Evolutionary conservation across 495 filamentous ascomycete genomes (phyloP).

Genomic region (Aspergillus campestris): DNA sequence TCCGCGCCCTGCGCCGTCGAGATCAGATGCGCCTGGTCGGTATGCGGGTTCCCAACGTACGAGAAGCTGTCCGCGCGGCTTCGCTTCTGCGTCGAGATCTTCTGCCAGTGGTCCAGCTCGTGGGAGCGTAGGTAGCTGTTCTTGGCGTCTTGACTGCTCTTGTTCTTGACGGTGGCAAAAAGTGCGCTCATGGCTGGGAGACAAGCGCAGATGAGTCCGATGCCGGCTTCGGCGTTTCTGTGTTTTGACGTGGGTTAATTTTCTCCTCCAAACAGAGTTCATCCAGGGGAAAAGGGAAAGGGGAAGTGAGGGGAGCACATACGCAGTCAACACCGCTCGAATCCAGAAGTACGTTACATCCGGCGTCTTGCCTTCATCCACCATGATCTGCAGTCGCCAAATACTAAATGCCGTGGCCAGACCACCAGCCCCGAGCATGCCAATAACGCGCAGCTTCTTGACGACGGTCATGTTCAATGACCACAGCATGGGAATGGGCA

Average conservation of each 20-base stretch:
- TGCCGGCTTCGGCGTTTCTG: slow-evolving; percentile 4
- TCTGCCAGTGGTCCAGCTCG: slow-evolving; percentile 1
- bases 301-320: background rate
- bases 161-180: background rate
- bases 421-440: slow-evolving; percentile 23
- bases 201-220: slow-evolving; percentile 3
- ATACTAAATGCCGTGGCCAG: slow-evolving; percentile 25
- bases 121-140: background rate
- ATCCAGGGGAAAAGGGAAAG: too few relatives aligned
- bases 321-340: background rate
- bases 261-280: too few relatives aligned
- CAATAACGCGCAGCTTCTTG: slow-evolving; percentile 22
- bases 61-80: background rate
- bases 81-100: background rate
- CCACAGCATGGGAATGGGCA: slow-evolving; percentile 24
- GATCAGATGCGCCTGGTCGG: background rate
- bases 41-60: background rate
- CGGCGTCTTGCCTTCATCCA: background rate
- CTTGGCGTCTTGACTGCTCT: background rate
- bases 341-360: slow-evolving; percentile 2
- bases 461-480: slow-evolving; percentile 19
- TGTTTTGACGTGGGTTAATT: background rate
- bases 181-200: background rate
- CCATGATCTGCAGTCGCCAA: slow-evolving; percentile 21
- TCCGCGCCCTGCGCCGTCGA: background rate